Evolutionary conservation across 352 stramenopile genomes (phyloP).

Genomic region (Pythium grandisporangium): DNA sequence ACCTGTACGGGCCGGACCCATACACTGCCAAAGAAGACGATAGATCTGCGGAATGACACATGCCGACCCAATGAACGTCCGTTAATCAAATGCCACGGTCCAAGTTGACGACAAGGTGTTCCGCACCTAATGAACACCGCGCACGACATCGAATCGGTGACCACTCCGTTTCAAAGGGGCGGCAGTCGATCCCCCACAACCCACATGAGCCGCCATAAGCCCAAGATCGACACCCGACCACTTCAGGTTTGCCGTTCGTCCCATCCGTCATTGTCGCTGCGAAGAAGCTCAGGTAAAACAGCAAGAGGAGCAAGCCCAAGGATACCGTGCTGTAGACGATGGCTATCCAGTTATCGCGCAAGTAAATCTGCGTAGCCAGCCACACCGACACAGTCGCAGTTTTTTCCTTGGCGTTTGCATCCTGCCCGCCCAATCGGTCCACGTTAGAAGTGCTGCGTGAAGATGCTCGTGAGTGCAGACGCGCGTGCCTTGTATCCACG

Average conservation of each 20-base stretch:
- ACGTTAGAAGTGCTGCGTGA: too few relatives aligned
- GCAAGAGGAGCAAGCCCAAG: constrained; percentile 33
- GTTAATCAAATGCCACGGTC: neutral
- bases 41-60: constrained; percentile 28
- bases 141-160: constrained; percentile 47
- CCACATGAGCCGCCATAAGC: constrained; percentile 53
- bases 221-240: constrained; percentile 61
- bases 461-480: neutral
- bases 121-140: constrained; percentile 47
- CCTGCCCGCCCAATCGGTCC: too few relatives aligned
- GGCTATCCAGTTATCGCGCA: constrained; percentile 22
- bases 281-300: constrained; percentile 76
- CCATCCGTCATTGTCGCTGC: constrained; percentile 43
- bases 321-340: constrained; percentile 34
- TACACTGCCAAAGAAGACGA: constrained; percentile 53
- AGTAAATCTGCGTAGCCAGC: constrained; percentile 3
- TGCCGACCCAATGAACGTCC: neutral
- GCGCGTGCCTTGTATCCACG: neutral
- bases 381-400: neutral
- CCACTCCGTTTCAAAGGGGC: constrained; percentile 27
- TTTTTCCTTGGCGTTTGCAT: neutral
- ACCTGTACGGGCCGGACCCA: constrained; percentile 53
- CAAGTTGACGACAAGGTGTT: too few relatives aligned
- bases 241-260: constrained; percentile 23
- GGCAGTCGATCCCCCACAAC: constrained; percentile 33